Base-by-base conservation (phyloP, 805 yeast genomes). In the Scheffersomyces ergatensis region DNA sequence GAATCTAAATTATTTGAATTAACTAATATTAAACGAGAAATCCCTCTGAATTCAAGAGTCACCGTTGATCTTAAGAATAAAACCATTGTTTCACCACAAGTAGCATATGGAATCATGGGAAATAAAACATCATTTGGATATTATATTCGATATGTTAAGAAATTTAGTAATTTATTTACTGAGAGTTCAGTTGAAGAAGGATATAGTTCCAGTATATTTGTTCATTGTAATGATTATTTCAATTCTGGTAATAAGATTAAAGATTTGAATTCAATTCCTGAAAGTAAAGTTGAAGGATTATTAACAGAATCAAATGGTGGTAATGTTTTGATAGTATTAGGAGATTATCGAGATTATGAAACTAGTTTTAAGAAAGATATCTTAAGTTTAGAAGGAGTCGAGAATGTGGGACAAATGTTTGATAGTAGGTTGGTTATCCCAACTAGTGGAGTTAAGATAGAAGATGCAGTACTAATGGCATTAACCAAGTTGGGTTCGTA, bases 21-120 rank as follows among this genome's bases (percentile, higher is more conserved):
- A 37, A 14, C 18, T n/a, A 65, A 70, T 6, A 62, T 61, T 15
- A 77, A 76, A 47, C 53, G 55, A 30, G 81, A 80, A 42, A 82
- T 87, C 3, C 96, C 96, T 2, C 75, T 79, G 0, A 80, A 85
- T 50, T 88, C 84, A 13, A 70, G 95, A 48, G 96, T 90, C 8
- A 87, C 95, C 0, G 87, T 90, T 2, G 88, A 90, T 53, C 47
- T 80, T 8, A 67, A 77, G 34, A 76, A 75, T 9, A 74, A 72
- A 37, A 75, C 73, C 39, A 77, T 88, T 11, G 93, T 87, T 0
- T 77, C 88, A 0, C 88, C 93, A 6, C 49, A 66, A 9, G 81
- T 76, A 36, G 95, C 93, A 0, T 85, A 87, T 49, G 86, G 84
- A 1, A 62, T 66, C 27, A 63, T 69, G 11, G 89, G 90, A 1